Percentiles rank a stretch among this genome's conserved stretches.
phyloP scores from a whole-genome alignment of 1,139 yeast species.

The Arxiozyma telluris region DNA sequence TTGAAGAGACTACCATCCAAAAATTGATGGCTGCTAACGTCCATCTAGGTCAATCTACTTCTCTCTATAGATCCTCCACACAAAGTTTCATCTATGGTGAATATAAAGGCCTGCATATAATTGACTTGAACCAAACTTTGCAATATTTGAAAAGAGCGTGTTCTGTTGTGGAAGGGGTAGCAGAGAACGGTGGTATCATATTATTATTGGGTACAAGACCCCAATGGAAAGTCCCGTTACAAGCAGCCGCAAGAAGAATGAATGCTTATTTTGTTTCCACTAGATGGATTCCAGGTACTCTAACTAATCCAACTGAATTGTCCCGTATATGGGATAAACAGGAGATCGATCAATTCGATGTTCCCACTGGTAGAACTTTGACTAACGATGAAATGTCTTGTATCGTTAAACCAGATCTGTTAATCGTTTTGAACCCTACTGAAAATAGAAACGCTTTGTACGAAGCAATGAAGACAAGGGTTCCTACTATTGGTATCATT shows the following conservation, averaged over 20 bases:
- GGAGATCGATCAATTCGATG: constrained; percentile 61
- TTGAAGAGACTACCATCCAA: constrained; percentile 52
- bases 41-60: constrained; percentile 83
- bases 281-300: constrained; percentile 93
- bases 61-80: constrained; percentile 73
- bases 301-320: constrained; percentile 76
- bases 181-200: constrained; percentile 76
- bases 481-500: constrained; percentile 89
- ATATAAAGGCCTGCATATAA: constrained; percentile 80
- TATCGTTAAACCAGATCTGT: constrained; percentile 76
- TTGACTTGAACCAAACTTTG: constrained; percentile 79
- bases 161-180: constrained; percentile 69
- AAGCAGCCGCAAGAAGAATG: constrained; percentile 69
- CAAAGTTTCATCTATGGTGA: constrained; percentile 84
- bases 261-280: constrained; percentile 74
- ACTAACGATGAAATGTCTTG: constrained; percentile 36
- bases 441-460: constrained; percentile 74
- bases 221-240: constrained; percentile 67
- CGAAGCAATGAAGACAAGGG: constrained; percentile 74
- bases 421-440: constrained; percentile 78
- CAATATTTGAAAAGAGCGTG: constrained; percentile 69
- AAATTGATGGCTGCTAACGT: constrained; percentile 85
- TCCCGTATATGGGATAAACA: constrained; percentile 48
- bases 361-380: constrained; percentile 50
- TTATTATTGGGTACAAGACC: constrained; percentile 77